phyloP scores from a whole-genome alignment of 2,329 filamentous ascomycete species.

The Chrysoporthe deuterocubensis region DNA sequence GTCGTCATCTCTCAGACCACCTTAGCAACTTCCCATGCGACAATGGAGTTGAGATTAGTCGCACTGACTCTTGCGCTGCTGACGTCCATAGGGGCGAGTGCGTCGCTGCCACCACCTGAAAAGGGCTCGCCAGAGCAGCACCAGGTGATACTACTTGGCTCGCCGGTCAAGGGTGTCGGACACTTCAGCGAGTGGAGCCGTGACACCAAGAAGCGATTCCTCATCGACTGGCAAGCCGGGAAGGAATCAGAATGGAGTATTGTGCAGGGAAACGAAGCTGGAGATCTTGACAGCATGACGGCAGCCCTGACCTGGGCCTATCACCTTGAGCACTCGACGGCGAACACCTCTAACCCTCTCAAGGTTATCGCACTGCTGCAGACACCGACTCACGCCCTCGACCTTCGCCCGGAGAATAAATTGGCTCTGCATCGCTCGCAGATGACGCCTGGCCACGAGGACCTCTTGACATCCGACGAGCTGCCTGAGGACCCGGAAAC shows the following conservation, averaged over 20 bases:
- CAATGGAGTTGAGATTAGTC: not conserved
- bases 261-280: constrained; percentile 51
- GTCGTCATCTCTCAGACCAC: not conserved
- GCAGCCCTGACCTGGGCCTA: constrained; percentile 52
- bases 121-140: not conserved
- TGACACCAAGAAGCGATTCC: constrained; percentile 48
- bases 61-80: not conserved
- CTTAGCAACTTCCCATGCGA: not conserved
- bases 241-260: constrained; percentile 48
- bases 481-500: constrained; percentile 51
- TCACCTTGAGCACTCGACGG: constrained; percentile 48
- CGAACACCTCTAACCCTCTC: constrained; percentile 45
- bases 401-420: constrained; percentile 52
- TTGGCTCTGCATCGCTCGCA: constrained; percentile 47
- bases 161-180: constrained; percentile 41
- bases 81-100: not conserved
- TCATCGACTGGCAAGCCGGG: constrained; percentile 51
- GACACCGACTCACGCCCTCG: constrained; percentile 49
- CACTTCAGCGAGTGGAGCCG: constrained; percentile 55
- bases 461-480: constrained; percentile 51
- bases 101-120: not conserved
- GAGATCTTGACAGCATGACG: constrained; percentile 49
- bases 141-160: constrained; percentile 11
- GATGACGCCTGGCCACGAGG: constrained; percentile 51
- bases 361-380: constrained; percentile 52